Conservation (phyloP, 2,329 filamentous ascomycete genomes). For the Aurifilum marmelostoma region DNA sequence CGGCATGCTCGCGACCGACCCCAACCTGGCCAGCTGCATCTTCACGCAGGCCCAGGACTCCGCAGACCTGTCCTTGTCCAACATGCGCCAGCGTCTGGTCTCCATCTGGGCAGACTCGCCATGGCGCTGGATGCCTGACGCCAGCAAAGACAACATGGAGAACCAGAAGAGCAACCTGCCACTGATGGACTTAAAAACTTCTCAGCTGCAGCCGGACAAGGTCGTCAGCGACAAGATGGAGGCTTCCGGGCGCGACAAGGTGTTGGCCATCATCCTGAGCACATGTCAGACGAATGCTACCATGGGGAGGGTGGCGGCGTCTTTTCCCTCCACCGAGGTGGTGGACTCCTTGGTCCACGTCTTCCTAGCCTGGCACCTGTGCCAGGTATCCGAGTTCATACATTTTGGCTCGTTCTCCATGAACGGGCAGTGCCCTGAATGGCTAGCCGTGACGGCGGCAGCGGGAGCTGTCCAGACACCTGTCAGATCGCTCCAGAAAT, state of each 20-base stretch:
- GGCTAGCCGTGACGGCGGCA: constrained; percentile 62
- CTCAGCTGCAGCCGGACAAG: constrained; percentile 44
- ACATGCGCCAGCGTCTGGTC: constrained; percentile 52
- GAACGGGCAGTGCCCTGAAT: constrained; percentile 59
- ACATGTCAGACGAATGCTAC: constrained; percentile 56
- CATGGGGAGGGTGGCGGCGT: constrained; percentile 57
- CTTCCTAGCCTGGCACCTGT: constrained; percentile 59
- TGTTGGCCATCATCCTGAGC: constrained; percentile 66
- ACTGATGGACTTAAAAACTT: constrained; percentile 44
- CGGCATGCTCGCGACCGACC: constrained; percentile 25
- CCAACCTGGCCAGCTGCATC: constrained; percentile 30
- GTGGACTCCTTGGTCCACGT: constrained; percentile 65
- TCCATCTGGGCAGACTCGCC: constrained; percentile 55
- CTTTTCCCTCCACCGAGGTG: constrained; percentile 64
- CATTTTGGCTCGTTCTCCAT: constrained; percentile 64
- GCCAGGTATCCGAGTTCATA: constrained; percentile 62
- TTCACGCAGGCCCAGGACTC: constrained; percentile 40
- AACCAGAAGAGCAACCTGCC: constrained; percentile 51
- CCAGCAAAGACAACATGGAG: constrained; percentile 48
- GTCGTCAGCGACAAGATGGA: constrained; percentile 49
- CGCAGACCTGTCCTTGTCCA: constrained; percentile 46
- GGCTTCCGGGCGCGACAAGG: constrained; percentile 58
- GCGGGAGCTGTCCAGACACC: constrained; percentile 64
- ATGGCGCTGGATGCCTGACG: constrained; percentile 53
- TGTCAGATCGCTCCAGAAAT: constrained; percentile 60